These are phyloP conservation scores for Penicillium daleae DNA, from an alignment of 495 filamentous ascomycete species.

Conservation along the genomic window DNA sequence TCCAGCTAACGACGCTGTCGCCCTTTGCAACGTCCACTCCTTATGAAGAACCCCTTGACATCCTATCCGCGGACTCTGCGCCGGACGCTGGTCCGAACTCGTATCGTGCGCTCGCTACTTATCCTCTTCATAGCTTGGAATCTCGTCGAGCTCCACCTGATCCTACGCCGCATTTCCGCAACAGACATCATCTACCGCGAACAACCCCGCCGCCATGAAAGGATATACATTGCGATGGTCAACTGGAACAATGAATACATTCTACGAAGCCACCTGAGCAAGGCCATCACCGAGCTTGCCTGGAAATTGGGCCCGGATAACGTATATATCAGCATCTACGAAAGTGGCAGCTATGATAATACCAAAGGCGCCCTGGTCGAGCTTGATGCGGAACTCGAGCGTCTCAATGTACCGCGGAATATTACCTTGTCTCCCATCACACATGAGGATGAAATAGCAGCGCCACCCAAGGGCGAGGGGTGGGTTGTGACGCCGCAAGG, in stretches of 20 bases:
- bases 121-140: slow-evolving; percentile 30
- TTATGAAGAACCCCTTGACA: slow-evolving; percentile 24
- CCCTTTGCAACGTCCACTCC: slow-evolving; percentile 21
- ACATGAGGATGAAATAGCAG: slow-evolving; percentile 56
- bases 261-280: slow-evolving; percentile 64
- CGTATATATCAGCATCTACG: slow-evolving; percentile 70
- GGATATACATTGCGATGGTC: slow-evolving; percentile 67
- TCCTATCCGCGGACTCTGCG: slow-evolving; percentile 20
- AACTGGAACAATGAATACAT: slow-evolving; percentile 74
- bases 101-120: slow-evolving; percentile 29
- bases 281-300: slow-evolving; percentile 59
- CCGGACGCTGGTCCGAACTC: slow-evolving; percentile 19
- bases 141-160: slow-evolving; percentile 29
- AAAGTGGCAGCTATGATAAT: slow-evolving; percentile 73
- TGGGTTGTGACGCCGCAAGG: slow-evolving; percentile 61
- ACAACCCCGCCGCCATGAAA: slow-evolving; percentile 35
- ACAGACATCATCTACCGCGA: slow-evolving; percentile 21
- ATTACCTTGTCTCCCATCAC: slow-evolving; percentile 58
- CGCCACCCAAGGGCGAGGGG: slow-evolving; percentile 45
- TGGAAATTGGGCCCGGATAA: slow-evolving; percentile 63
- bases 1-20: slow-evolving; percentile 1
- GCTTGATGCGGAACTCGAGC: slow-evolving; percentile 58
- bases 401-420: slow-evolving; percentile 53
- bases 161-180: slow-evolving; percentile 24
- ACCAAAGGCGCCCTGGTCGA: slow-evolving; percentile 66